Base-by-base conservation (phyloP, 306 rosid species). In the Canavalia gladiata region DNA sequence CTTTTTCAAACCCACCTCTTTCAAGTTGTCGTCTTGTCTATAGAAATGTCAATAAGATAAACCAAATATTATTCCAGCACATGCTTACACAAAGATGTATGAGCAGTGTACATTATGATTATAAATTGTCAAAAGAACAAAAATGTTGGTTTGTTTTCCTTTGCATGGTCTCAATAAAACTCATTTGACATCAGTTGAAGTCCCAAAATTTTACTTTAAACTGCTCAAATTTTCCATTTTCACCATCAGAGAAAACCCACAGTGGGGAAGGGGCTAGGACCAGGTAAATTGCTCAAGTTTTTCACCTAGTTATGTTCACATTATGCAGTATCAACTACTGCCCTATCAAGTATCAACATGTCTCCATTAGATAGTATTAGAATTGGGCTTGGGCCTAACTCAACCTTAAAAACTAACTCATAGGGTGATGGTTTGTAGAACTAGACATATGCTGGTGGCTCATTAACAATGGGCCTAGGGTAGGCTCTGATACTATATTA, bases 21-120 rank as follows among this genome's bases (percentile, higher is more conserved):
- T 90, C 94, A 57, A 85, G 90, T 49, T 72, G 92, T 12, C 67
- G 87, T 72, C 97, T 90, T 60, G 97, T 87, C 99, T 95, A 75
- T 83, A 82, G 68, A 69, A 65, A 78, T 78, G 52, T 29, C 51
- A 29, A 68, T 78, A 59, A 71, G 74, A 77, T 42, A 79, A 72
- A 54, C 63, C 41, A 80, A 43, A 75, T 56, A 81, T 43, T 41
- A 84, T 63, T 4, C 50, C 7, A 1, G 11, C 66, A 67, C 72
- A 73, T 59, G 42, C 37, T 65, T 60, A 74, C 41, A 72, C 4
- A 42, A 86, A 74, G 62, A 69, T 54, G 72, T 54, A 58, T 52
- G 46, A 66, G 42, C 50, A 43, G 66, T 10, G 47, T 54, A 67
- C 66, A 78, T 35, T 43, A 75, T 45, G 75, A 68, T 35, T 8